Evolutionary conservation across 192 early-diverging fungal species (phyloP).

Genomic region (Backusella sp.): DNA sequence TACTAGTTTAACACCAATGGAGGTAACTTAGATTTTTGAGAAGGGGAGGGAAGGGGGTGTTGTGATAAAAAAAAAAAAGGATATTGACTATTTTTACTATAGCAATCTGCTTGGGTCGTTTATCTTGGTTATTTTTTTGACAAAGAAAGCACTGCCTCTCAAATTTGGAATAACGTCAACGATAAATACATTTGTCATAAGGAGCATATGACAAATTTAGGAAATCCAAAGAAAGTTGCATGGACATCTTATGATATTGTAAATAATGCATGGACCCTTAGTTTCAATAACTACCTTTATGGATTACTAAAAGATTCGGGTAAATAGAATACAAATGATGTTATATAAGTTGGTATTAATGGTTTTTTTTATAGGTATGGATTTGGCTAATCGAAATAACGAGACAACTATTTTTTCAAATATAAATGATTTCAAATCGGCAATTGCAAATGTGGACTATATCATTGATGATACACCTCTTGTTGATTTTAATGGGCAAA

Average conservation of each 20-base stretch:
- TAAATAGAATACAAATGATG: neutral
- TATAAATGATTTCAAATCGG: neutral
- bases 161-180: neutral
- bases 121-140: constrained; percentile 12
- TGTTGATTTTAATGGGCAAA: constrained; percentile 1
- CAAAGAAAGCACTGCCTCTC: neutral
- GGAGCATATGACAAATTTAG: neutral
- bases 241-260: constrained; percentile 10
- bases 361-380: neutral
- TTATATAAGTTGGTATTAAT: neutral
- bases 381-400: neutral
- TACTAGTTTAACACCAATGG: constrained; percentile 9
- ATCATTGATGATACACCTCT: constrained; percentile 13
- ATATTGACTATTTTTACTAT: neutral
- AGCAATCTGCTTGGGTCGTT: constrained; percentile 17
- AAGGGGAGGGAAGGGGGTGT: too few species aligned
- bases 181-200: constrained; percentile 14
- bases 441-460: neutral
- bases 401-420: neutral
- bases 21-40: neutral
- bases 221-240: neutral
- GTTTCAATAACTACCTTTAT: neutral
- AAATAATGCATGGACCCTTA: neutral
- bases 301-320: constrained; percentile 8
- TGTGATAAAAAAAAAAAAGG: neutral